Evolutionary conservation across 768 basidiomycete species (phyloP).

Genomic region (Agrocybe praecox): DNA sequence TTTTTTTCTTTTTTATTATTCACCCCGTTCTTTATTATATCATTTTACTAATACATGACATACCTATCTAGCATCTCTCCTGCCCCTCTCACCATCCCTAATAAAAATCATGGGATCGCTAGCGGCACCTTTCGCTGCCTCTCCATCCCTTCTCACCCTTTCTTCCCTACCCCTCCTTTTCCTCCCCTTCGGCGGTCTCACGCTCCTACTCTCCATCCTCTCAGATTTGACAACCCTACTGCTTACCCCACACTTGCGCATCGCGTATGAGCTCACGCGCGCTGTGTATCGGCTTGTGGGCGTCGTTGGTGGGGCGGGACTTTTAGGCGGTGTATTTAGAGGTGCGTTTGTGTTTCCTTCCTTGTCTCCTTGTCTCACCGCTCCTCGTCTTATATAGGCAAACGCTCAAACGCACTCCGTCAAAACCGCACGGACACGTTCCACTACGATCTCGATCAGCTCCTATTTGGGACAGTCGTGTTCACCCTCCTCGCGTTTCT

Average conservation of each 20-base stretch:
- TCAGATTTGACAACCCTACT: constrained; percentile 64
- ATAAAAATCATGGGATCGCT: no score
- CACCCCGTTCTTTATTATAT: background rate
- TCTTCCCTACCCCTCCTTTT: constrained; percentile 18
- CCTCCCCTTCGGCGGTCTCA: constrained; percentile 52
- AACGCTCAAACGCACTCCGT: constrained; percentile 84
- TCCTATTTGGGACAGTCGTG: constrained; percentile 91
- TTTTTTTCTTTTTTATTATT: background rate
- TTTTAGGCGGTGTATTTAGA: constrained; percentile 92
- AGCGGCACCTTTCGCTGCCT: no score
- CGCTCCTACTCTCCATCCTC: constrained; percentile 65
- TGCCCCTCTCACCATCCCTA: constrained; percentile 19
- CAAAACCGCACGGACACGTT: constrained; percentile 81
- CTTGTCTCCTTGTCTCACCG: background rate
- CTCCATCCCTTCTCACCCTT: no score
- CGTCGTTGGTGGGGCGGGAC: constrained; percentile 54
- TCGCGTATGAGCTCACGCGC: constrained; percentile 68
- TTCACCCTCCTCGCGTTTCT: constrained; percentile 83
- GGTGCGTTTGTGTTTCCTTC: constrained; percentile 58
- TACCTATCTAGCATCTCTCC: constrained; percentile 18
- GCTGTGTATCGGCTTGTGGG: constrained; percentile 57
- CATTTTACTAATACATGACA: background rate
- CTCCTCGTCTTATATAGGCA: no score
- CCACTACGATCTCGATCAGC: constrained; percentile 91
- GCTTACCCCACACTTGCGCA: constrained; percentile 70